phyloP scores from a whole-genome alignment of 192 early-diverging fungal species.

The Umbelopsis sp. region DNA sequence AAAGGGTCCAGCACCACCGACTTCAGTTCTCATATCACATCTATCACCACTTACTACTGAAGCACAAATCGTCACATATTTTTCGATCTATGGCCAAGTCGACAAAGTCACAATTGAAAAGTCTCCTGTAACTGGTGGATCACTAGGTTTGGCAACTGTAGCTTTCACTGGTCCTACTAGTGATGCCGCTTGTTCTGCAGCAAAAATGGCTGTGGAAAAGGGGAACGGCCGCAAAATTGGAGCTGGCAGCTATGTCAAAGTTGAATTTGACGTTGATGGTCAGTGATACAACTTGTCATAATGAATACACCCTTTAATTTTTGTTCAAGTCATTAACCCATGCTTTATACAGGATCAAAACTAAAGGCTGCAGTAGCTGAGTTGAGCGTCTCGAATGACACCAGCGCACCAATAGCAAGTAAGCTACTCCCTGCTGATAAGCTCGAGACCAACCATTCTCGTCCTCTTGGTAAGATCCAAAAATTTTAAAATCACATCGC shows the following conservation, averaged over 20 bases:
- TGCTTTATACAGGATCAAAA: constrained; percentile 23
- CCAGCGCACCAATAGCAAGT: neutral
- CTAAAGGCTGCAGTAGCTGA: constrained; percentile 30
- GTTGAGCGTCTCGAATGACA: neutral
- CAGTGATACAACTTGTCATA: neutral
- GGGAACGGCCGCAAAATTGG: constrained; percentile 52
- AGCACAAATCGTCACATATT: constrained; percentile 37
- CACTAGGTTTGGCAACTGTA: constrained; percentile 52
- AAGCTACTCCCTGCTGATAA: neutral
- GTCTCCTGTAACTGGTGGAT: constrained; percentile 49
- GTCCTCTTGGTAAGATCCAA: neutral
- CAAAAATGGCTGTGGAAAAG: constrained; percentile 50
- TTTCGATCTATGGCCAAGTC: constrained; percentile 56
- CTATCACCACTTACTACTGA: constrained; percentile 44
- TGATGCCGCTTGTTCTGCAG: constrained; percentile 39
- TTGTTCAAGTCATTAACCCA: too few relatives aligned
- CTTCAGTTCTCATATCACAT: constrained; percentile 40
- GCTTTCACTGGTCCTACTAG: constrained; percentile 38
- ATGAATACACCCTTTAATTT: too few relatives aligned
- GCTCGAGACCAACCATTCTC: neutral
- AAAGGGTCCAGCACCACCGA: constrained; percentile 30
- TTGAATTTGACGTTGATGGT: constrained; percentile 45
- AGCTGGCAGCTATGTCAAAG: constrained; percentile 30
- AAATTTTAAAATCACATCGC: too few relatives aligned
- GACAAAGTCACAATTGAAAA: constrained; percentile 51